Evolutionary conservation across 306 rosid genomes (phyloP), one percentile per base, ranked within the genome.

Genomic region (Corylus avellana): DNA sequence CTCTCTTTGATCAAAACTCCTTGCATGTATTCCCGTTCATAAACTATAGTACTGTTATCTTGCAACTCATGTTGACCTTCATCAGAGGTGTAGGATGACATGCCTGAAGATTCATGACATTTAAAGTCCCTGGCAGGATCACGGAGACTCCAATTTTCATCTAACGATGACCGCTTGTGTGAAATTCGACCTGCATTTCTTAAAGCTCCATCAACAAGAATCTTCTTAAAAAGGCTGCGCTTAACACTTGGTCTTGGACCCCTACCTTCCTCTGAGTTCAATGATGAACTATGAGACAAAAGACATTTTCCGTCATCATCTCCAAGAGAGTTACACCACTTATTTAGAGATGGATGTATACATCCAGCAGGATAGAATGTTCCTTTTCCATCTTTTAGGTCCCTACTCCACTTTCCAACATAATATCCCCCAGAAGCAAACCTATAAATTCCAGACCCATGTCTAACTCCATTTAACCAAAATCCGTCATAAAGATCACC

Each of bases 341-440:
- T 91, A 87, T 80, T 90, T 72, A 91, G 66, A 75, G 90, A 75
- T 7, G 91, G 96, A 80, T 88, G 89, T 83, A 86, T 90, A 75
- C 85, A 83, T 57, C 97, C 99, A 12, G 83, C 72, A 35, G 98
- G 98, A 88, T 91, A 95, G 86, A 91, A 88, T 12, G 88, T 89
- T 75, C 99, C 99, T 80, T 89, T 93, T 53, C 99, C 99, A 86
- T 95, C 99, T 85, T 95, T 95, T 77, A 93, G 85, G 49, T 88
- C 97, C 67, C 71, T 86, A 85, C 96, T 87, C 99, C 99, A 95
- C 32, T 86, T 89, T 76, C 99, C 99, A 70, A 90, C 76, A 86
- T 93, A 95, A 84, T 88, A 86, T 53, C 89, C 97, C 25, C 99
- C 96, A 75, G 89, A 94, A 13, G 87, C 81, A 79, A 88, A 95